Conservation (phyloP, 2,329 filamentous ascomycete genomes). For the Lasiodiplodia sp. region DNA sequence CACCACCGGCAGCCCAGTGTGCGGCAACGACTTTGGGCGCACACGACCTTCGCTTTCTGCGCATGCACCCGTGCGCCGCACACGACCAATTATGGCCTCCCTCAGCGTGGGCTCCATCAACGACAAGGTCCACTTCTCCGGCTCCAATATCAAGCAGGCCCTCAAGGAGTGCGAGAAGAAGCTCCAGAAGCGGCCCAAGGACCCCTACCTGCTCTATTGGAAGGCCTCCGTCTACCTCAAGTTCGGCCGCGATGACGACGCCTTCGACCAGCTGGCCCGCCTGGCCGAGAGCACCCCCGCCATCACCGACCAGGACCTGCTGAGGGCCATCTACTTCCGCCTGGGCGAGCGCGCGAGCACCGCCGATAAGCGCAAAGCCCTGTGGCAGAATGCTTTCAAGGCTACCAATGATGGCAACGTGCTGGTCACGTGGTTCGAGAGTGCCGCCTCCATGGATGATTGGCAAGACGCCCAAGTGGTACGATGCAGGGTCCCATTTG, state of each 20-base stretch:
- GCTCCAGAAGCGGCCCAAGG: constrained; percentile 45
- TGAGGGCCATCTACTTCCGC: constrained; percentile 24
- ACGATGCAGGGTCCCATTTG: constrained; percentile 1
- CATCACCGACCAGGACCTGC: constrained; percentile 22
- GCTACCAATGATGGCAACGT: constrained; percentile 19
- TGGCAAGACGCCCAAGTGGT: constrained; percentile 29
- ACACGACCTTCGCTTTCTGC: background rate
- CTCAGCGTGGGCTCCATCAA: constrained; percentile 25
- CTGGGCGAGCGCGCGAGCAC: constrained; percentile 18
- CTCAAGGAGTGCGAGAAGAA: constrained; percentile 42
- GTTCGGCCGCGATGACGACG: constrained; percentile 29
- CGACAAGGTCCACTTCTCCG: constrained; percentile 26
- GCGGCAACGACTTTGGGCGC: constrained; percentile 5
- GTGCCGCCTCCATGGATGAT: constrained; percentile 21
- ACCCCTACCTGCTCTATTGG: constrained; percentile 42
- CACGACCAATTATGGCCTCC: constrained; percentile 25
- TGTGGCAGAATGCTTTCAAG: constrained; percentile 30
- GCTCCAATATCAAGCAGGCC: constrained; percentile 34
- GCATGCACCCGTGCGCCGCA: constrained; percentile 20
- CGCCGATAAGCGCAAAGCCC: constrained; percentile 13
- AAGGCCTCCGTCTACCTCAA: constrained; percentile 30
- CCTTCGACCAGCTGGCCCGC: constrained; percentile 23
- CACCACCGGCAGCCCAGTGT: background rate
- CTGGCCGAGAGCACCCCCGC: constrained; percentile 19
- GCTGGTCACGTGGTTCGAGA: constrained; percentile 29